Conservation (phyloP, 2,329 filamentous ascomycete species). For the Pyricularia pennisetigena region DNA sequence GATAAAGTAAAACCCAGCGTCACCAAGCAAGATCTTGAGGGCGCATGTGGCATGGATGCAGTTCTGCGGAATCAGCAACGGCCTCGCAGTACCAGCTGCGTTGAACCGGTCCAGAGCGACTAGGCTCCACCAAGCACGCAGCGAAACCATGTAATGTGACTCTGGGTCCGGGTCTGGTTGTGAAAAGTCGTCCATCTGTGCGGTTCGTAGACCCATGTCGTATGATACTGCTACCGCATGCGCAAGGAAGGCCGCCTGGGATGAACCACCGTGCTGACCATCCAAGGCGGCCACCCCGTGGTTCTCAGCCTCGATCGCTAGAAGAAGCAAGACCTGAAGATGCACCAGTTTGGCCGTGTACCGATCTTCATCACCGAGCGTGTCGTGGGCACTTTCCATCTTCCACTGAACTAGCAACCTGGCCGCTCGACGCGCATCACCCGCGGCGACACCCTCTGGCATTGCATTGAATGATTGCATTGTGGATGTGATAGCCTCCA, state of each 20-base stretch:
- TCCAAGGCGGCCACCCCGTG: conserved; percentile 31
- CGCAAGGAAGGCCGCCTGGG: conserved; percentile 47
- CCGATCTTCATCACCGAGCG: conserved; percentile 8
- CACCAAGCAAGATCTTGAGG: conserved; percentile 50
- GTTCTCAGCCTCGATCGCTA: conserved; percentile 57
- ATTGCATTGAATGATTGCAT: conserved; percentile 37
- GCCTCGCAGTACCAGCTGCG: conserved; percentile 55
- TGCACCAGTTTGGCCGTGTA: conserved; percentile 40
- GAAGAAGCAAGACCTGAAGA: conserved; percentile 56
- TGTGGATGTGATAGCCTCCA: conserved; percentile 50
- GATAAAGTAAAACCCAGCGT: conserved; percentile 52
- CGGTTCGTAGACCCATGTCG: conserved; percentile 49
- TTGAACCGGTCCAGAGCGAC: conserved; percentile 67
- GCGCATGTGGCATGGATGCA: conserved; percentile 49
- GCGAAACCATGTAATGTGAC: conserved; percentile 49
- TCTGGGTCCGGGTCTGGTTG: conserved; percentile 38
- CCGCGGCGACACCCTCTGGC: conserved; percentile 8
- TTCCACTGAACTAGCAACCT: conserved; percentile 44
- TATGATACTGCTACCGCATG: conserved; percentile 58
- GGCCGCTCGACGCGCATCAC: conserved; percentile 33
- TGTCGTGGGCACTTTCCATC: conserved; percentile 19
- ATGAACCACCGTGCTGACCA: conserved; percentile 32
- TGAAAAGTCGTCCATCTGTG: conserved; percentile 13
- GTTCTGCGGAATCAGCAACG: conserved; percentile 52
- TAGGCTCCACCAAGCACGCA: conserved; percentile 63